Base-by-base conservation (phyloP, 495 filamentous ascomycete species). In the Tuber calosporum region DNA sequence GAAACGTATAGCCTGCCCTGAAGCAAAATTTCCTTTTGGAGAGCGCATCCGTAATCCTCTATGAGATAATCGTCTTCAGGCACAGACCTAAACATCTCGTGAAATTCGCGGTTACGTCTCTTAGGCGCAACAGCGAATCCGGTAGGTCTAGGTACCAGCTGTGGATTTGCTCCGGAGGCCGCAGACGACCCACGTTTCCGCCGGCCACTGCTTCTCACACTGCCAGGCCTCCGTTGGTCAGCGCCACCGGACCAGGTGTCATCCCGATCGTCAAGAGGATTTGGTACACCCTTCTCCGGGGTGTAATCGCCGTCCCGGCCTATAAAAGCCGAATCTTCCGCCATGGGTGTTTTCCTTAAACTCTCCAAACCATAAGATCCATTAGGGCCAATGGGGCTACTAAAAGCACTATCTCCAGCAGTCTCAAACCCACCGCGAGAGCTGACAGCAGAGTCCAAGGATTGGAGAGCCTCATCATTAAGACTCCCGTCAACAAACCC, bases 21-120 rank as follows among this genome's bases (percentile, higher is more conserved):
- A 17, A 96, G 87, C 66, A 99, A 90, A 73, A 99, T 99, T 81
- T 99, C 95, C 70, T 92, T 89, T 82, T 99, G 95, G 26, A 99
- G 82, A 22, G 95, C 95, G 80, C 94, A 97, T 80, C 96, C 97
- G 82, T 97, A 99, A 82, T 99, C 95, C 81, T 99, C 95, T 74
- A 99, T 98, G 17, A 99, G 86, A 77, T 95, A 97, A 82, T 99
- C 95, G 77, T 98, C 95, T 74, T 99, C 95, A 1, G 95, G 95
- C 1, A 99, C 96, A 77, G 93, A 97, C 81, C 92, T 90, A 85
- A 99, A 99, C 26, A 96, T 83, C 67, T 88, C 87, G 79, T 99
- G 95, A 75, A 98, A 99, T 81, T 98, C 96, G 40, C 92, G 86
- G 82, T 99, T 99, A 38, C 95, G 89, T 84, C 95, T 97, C 83